Percentiles rank a stretch among this genome's conserved stretches.
phyloP scores from a whole-genome alignment of 148 eudicot genomes.

The Rhododendron kiyosumense region DNA sequence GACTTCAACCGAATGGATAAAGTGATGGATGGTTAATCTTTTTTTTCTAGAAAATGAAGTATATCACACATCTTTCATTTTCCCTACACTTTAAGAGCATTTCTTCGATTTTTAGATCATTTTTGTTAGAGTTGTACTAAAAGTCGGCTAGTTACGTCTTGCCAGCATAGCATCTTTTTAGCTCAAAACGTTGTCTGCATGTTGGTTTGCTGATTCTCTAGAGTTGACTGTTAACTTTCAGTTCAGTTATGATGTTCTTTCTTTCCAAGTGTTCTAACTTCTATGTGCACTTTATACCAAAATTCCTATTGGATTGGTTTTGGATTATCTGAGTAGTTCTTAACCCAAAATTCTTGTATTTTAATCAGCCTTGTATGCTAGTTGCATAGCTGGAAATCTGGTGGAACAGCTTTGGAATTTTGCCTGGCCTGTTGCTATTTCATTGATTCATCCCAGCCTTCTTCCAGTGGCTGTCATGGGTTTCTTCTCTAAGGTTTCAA shows the following conservation, averaged over 20 bases:
- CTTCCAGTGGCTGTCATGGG: constrained; percentile 91
- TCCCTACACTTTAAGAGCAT: background rate
- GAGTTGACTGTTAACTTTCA: background rate
- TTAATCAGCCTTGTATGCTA: constrained; percentile 75
- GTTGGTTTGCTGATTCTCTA: background rate
- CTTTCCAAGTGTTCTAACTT: background rate
- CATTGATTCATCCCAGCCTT: constrained; percentile 90
- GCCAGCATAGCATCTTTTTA: background rate
- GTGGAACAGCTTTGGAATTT: constrained; percentile 98
- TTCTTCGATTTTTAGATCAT: background rate
- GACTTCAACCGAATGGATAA: background rate
- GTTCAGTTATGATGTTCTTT: background rate
- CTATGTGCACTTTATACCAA: background rate
- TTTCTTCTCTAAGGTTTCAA: constrained; percentile 69
- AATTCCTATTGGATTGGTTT: background rate
- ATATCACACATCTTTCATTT: background rate
- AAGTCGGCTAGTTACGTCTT: background rate
- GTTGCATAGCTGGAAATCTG: constrained; percentile 75
- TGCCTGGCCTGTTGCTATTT: constrained; percentile 93
- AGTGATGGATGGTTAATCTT: background rate
- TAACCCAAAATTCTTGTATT: constrained; percentile 8
- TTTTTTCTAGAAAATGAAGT: background rate
- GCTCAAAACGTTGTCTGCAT: background rate
- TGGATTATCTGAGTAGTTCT: background rate
- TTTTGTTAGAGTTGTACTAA: background rate